Conservation (phyloP, 306 rosid species). For the Vigna nakashimae region DNA sequence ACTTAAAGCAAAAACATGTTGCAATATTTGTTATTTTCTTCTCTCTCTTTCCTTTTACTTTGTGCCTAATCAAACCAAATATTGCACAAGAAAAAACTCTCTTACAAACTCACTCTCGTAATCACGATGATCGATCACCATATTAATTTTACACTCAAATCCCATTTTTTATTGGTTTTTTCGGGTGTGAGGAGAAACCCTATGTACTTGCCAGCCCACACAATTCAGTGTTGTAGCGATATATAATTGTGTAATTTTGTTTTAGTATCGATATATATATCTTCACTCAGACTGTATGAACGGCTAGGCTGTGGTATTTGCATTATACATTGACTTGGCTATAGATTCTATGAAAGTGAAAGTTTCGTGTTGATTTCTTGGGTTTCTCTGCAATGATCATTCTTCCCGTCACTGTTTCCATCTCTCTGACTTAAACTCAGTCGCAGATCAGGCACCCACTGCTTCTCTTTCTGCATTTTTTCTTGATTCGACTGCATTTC, state of each 20-base stretch:
- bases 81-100: conserved; percentile 25
- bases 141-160: conserved; percentile 1
- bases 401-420: conserved; percentile 39
- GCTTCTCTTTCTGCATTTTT: conserved; percentile 43
- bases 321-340: conserved; percentile 35
- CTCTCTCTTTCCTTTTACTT: conserved; percentile 17
- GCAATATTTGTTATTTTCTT: conserved; percentile 1
- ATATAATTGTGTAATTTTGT: conserved; percentile 22
- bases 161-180: not conserved
- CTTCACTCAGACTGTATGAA: conserved; percentile 30
- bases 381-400: conserved; percentile 45
- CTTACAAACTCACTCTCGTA: conserved; percentile 20
- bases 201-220: conserved; percentile 36
- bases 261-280: conserved; percentile 23
- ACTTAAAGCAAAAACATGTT: not conserved
- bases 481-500: conserved; percentile 58
- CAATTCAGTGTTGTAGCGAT: conserved; percentile 24
- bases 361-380: conserved; percentile 72
- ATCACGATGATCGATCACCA: not conserved
- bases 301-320: conserved; percentile 41
- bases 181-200: not conserved
- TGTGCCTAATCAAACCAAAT: conserved; percentile 8
- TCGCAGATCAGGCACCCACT: conserved; percentile 66
- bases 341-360: conserved; percentile 63
- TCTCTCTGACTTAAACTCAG: conserved; percentile 58